Conservation (phyloP, 1,284 basidiomycete genomes). For the Tilletia indica region DNA sequence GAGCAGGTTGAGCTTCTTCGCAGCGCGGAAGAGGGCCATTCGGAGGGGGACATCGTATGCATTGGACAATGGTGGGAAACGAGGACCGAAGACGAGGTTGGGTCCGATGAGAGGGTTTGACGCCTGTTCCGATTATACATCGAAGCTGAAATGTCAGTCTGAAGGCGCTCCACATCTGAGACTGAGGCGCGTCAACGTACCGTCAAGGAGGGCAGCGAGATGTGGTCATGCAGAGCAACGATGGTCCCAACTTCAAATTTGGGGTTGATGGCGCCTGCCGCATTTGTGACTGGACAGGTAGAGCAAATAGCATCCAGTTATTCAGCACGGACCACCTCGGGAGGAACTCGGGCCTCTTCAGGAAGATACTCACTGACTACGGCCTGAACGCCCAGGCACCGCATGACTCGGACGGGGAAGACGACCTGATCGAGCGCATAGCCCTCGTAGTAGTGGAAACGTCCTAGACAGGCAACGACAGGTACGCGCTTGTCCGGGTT, state of each 20-base stretch:
- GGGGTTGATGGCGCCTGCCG: conserved; percentile 74
- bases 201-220: conserved; percentile 73
- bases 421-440: conserved; percentile 62
- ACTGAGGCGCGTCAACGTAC: conserved; percentile 21
- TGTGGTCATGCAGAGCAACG: conserved; percentile 75
- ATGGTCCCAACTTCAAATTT: conserved; percentile 75
- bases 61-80: conserved; percentile 75
- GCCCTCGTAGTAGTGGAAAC: conserved; percentile 81
- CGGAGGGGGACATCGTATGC: conserved; percentile 73
- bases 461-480: conserved; percentile 78
- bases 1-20: conserved; percentile 61
- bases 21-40: conserved; percentile 68
- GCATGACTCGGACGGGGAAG: conserved; percentile 75
- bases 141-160: neutral
- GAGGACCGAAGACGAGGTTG: conserved; percentile 54
- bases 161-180: neutral
- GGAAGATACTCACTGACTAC: conserved; percentile 59
- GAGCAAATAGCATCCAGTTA: neutral
- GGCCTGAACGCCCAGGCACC: conserved; percentile 69
- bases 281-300: conserved; percentile 68
- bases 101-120: conserved; percentile 69
- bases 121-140: conserved; percentile 54
- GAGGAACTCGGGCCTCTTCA: neutral
- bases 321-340: neutral
- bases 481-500: conserved; percentile 62